A percentile compares a stretch with the other conserved stretches of the same genome.
phyloP scores from a whole-genome alignment of 768 basidiomycete species.

The Lactarius trivialis region DNA sequence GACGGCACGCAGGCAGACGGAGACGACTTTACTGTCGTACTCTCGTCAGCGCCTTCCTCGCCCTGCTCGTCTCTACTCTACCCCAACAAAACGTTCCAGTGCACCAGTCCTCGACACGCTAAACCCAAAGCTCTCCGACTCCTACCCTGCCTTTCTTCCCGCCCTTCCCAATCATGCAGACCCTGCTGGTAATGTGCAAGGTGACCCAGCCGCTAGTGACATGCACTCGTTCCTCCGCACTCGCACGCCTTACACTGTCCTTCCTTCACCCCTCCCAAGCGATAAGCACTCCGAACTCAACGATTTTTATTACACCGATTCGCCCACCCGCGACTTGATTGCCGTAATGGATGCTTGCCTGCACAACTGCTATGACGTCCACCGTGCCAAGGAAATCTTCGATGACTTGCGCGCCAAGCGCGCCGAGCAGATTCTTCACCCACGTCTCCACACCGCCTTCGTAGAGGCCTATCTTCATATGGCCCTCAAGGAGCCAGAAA shows the following conservation, averaged over 20 bases:
- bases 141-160: slow-evolving; percentile 37
- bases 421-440: slow-evolving; percentile 42
- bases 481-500: slow-evolving; percentile 43
- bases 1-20: slow-evolving; percentile 25
- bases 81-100: slow-evolving; percentile 49
- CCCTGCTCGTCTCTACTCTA: slow-evolving; percentile 64
- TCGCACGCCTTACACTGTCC: slow-evolving; percentile 45
- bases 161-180: slow-evolving; percentile 22
- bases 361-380: slow-evolving; percentile 65
- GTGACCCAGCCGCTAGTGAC: slow-evolving; percentile 27
- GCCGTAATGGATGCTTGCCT: slow-evolving; percentile 83
- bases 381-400: slow-evolving; percentile 70
- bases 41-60: slow-evolving; percentile 61
- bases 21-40: slow-evolving; percentile 47
- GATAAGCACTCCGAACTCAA: slow-evolving; percentile 36
- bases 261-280: slow-evolving; percentile 61
- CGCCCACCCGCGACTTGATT: slow-evolving; percentile 58
- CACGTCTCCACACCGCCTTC: slow-evolving; percentile 55
- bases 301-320: slow-evolving; percentile 56
- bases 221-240: slow-evolving; percentile 48
- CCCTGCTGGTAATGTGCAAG: slow-evolving; percentile 1
- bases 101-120: slow-evolving; percentile 46
- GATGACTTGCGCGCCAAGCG: slow-evolving; percentile 45
- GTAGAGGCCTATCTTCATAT: slow-evolving; percentile 57
- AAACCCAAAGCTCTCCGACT: slow-evolving; percentile 32